Base-by-base conservation (phyloP, 371 early-diverging fungal species). In the Mucor sp. region DNA sequence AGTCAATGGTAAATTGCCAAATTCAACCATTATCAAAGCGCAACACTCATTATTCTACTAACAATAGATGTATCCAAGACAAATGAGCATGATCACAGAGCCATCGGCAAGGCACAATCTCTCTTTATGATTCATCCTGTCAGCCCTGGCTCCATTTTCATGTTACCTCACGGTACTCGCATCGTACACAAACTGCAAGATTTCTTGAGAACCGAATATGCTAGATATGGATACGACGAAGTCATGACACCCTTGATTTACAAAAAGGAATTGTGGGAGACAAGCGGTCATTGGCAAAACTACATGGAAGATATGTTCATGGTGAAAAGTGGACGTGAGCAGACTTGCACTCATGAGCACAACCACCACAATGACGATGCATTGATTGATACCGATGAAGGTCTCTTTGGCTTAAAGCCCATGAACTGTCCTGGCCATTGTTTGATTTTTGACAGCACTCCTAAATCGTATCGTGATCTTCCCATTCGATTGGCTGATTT, bases 371-470 rank as follows among this genome's bases (percentile, higher is more conserved):
- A 75, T 9, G 89, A 76, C 33, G 76, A 79, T 56, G 81, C 67
- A 71, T 79, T 17, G 58, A 83, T 70, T 2, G 74, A 79, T 28
- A 78, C 65, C 9, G 84, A 84, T 37, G 88, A 93, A 50, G 89
- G 85, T 44, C 74, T 87, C 2, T 89, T 87, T 71, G 98, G 94
- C 6, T 81, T 99, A 41, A 99, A 99, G 72, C 98, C 99, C 11
- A 99, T 99, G 99, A 99, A 99, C 74, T 99, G 99, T 66, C 99
- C 99, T 35, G 97, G 96, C 8, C 99, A 99, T 71, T 98, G 98
- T 77, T 69, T 99, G 61, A 87, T 99, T 60, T 99, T 95, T 77
- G 90, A 89, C 65, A 89, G 89, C 76, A 84, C 88, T 6, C 89
- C 88, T 15, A 87, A 92, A 21, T 95, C 96, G 0, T 99, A 95